Conservation (phyloP, 805 yeast genomes). For the Schwanniomyces vanrijiae region DNA sequence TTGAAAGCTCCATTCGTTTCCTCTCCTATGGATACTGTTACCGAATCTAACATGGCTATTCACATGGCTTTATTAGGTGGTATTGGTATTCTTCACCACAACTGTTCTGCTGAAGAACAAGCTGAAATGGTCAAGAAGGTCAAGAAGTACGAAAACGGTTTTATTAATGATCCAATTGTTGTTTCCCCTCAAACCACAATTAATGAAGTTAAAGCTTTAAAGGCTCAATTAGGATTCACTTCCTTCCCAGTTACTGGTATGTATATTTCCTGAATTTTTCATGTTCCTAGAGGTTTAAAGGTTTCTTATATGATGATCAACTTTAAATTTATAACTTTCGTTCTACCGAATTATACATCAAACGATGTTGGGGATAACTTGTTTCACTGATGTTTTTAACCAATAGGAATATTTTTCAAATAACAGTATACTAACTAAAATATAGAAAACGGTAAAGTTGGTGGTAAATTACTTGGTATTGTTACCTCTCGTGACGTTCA, state of each 20-base stretch:
- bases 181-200: slow-evolving; percentile 76
- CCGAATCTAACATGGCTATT: slow-evolving; percentile 96
- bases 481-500: slow-evolving; percentile 96
- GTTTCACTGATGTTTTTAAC: slow-evolving; percentile 23
- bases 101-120: slow-evolving; percentile 94
- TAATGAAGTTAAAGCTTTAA: slow-evolving; percentile 73
- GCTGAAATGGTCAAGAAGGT: slow-evolving; percentile 98
- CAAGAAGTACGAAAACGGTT: slow-evolving; percentile 96
- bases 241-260: slow-evolving; percentile 99
- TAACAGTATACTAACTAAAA: slow-evolving; percentile 24
- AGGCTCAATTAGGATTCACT: slow-evolving; percentile 79
- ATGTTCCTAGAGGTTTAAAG: not conserved
- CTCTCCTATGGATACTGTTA: slow-evolving; percentile 99
- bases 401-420: not conserved
- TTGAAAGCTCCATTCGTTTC: slow-evolving; percentile 94
- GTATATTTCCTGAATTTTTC: slow-evolving; percentile 37
- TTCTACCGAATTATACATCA: slow-evolving; percentile 94
- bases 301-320: slow-evolving; percentile 52
- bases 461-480: slow-evolving; percentile 91
- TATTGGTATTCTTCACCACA: slow-evolving; percentile 97
- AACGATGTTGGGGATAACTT: slow-evolving; percentile 92
- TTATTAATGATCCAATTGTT: slow-evolving; percentile 88
- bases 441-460: slow-evolving; percentile 78
- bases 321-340: slow-evolving; percentile 82
- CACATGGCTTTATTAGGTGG: slow-evolving; percentile 98